Conservation (phyloP, 2,329 filamentous ascomycete genomes). For the Cercospora citrullina region DNA sequence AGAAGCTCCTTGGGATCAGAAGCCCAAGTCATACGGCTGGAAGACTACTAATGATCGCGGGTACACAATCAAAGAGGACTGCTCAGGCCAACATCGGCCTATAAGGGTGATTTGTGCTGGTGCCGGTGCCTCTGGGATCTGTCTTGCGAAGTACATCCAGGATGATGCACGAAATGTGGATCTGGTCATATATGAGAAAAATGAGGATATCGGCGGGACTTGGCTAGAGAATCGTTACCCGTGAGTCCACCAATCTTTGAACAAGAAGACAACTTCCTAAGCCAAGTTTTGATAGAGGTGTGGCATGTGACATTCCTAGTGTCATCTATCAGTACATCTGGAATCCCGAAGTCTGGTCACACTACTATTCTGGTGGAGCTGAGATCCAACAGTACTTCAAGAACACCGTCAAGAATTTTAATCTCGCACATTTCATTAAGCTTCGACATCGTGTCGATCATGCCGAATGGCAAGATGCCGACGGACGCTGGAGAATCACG, state of each 20-base stretch:
- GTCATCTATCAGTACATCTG: constrained; percentile 40
- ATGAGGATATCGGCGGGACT: constrained; percentile 42
- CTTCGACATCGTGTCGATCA: constrained; percentile 42
- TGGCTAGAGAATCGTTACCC: constrained; percentile 43
- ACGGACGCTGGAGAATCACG: constrained; percentile 43
- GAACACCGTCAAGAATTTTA: constrained; percentile 42
- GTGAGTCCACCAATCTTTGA: background rate
- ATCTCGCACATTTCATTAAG: constrained; percentile 43
- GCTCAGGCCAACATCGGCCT: background rate
- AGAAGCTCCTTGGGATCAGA: background rate
- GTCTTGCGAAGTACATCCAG: constrained; percentile 10
- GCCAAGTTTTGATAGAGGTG: background rate
- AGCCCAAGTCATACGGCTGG: background rate
- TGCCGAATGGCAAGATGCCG: constrained; percentile 43
- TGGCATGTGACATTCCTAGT: constrained; percentile 32
- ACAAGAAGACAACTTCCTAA: background rate
- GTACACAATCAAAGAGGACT: background rate
- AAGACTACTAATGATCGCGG: background rate
- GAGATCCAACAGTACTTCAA: constrained; percentile 49
- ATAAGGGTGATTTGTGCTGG: constrained; percentile 13
- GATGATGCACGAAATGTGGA: constrained; percentile 23
- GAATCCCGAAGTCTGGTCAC: constrained; percentile 32
- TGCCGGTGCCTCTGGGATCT: constrained; percentile 12
- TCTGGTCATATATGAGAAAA: constrained; percentile 45
- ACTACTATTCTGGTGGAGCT: constrained; percentile 42